These are phyloP conservation scores for Diaporthe vaccinii DNA, from an alignment of 2,329 filamentous ascomycete species.

Conservation along the genomic window DNA sequence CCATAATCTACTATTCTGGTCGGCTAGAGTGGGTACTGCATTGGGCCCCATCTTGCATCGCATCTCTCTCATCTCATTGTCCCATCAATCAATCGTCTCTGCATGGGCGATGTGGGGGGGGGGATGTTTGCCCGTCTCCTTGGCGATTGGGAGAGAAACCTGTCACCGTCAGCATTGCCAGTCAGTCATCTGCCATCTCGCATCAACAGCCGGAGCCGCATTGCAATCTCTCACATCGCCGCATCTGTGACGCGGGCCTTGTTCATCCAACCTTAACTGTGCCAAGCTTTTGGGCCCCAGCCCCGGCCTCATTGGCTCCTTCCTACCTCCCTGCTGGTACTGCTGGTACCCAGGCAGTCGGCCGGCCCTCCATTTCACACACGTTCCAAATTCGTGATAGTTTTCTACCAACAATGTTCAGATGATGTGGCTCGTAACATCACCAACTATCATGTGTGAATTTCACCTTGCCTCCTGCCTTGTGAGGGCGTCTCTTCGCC, in stretches of 20 bases:
- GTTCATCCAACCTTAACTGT: conserved; percentile 31
- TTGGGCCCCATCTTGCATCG: conserved; percentile 7
- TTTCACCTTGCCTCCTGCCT: neutral
- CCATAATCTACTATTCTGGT: conserved; percentile 6
- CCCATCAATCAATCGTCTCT: neutral
- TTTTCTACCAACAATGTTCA: neutral
- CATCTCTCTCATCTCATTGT: conserved; percentile 13
- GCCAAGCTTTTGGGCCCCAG: conserved; percentile 18
- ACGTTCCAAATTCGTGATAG: conserved; percentile 8
- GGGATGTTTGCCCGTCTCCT: conserved; percentile 3
- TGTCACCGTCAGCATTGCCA: neutral
- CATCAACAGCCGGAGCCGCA: conserved; percentile 9
- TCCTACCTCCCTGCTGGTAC: neutral
- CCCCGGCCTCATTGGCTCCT: conserved; percentile 1
- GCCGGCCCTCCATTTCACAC: neutral
- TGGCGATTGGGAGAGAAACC: neutral
- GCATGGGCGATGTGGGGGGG: conserved; percentile 10
- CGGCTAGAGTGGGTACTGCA: conserved; percentile 19
- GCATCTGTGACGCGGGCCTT: conserved; percentile 25
- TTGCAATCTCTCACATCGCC: conserved; percentile 14
- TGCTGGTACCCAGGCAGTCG: neutral
- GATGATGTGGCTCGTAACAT: neutral
- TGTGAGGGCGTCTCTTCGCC: neutral
- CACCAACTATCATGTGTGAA: neutral
- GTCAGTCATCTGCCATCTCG: conserved; percentile 2